These are phyloP conservation scores for Boletus subcaerulescens DNA, from an alignment of 768 basidiomycete species.

Conservation along the genomic window DNA sequence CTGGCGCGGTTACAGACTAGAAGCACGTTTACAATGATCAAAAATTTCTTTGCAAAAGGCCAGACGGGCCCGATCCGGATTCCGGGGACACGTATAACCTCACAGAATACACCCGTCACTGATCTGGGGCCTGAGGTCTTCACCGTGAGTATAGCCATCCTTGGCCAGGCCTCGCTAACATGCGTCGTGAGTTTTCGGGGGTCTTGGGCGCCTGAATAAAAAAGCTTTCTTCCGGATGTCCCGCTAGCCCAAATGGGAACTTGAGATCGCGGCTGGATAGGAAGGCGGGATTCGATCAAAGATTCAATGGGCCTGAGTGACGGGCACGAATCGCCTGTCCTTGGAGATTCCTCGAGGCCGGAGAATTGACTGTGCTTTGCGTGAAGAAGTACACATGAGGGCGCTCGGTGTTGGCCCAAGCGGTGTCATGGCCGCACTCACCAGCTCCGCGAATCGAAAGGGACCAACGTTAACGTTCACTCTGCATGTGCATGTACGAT, in stretches of 20 bases:
- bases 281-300: conserved; percentile 34
- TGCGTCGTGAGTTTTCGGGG: conserved; percentile 27
- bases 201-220: conserved; percentile 28
- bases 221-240: conserved; percentile 11
- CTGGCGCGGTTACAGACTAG: conserved; percentile 6
- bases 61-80: conserved; percentile 4
- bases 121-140: conserved; percentile 15
- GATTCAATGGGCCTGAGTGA: conserved; percentile 28
- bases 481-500: conserved; percentile 28
- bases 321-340: conserved; percentile 28
- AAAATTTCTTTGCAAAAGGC: conserved; percentile 15
- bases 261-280: conserved; percentile 42
- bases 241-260: conserved; percentile 50
- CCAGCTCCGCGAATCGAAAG: conserved; percentile 34
- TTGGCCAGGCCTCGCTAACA: conserved; percentile 27
- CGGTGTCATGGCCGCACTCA: conserved; percentile 28
- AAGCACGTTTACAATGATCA: conserved; percentile 9
- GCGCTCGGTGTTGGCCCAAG: conserved; percentile 33
- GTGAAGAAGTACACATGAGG: conserved; percentile 27
- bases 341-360: conserved; percentile 47
- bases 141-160: conserved; percentile 32
- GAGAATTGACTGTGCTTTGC: conserved; percentile 30
- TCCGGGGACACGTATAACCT: conserved; percentile 19
- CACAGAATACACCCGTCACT: conserved; percentile 20
- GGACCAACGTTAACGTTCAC: conserved; percentile 25